Evolutionary conservation across 2,329 filamentous ascomycete genomes (phyloP), one percentile per base, ranked within the genome.

Genomic region (Microcyclospora pomicola): DNA sequence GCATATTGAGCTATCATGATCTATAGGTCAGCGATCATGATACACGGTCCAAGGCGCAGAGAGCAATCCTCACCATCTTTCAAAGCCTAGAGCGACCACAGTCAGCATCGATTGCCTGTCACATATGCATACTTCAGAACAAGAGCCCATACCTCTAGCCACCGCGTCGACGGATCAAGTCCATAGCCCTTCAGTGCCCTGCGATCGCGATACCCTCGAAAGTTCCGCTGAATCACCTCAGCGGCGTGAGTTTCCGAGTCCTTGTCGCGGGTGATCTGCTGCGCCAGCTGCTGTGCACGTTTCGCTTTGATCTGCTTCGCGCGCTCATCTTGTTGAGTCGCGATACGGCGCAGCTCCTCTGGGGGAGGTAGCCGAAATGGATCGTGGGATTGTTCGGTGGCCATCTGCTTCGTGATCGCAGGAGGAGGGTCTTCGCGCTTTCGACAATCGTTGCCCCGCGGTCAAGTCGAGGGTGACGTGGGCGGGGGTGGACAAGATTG

Each of bases 171-270:
- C n/a, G 82, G 71, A 56, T 82, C 72, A 27, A 92, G 56, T 2
- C 72, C 72, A 46, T 80, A 66, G 0, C 84, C 84, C 31, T 72
- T 59, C 49, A 91, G 66, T 56, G 84, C 77, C 34, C 84, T 66
- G 32, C 84, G 71, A 35, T 74, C 70, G 38, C 81, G 71, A 58
- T 92, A 83, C 5, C 84, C 83, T 27, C 85, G 71, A 55, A 86
- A 92, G 16, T 77, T 80, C 47, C 78, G 75, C 50, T 60, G 58
- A 15, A 60, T 59, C 37, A 58, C 37, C 42, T 50, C 39, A 6
- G 56, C 58, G 15, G 58, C 56, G 31, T 48, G 42, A 12, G 36
- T 35, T 31, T 39, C 36, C 35, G 39, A 34, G 9, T 31, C 35
- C 27, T 46, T 44, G 15, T 43, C 45, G 29, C 31, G 9, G 12